Evolutionary conservation across 2,329 filamentous ascomycete genomes (phyloP).

Genomic region (Diaporthe sp.): DNA sequence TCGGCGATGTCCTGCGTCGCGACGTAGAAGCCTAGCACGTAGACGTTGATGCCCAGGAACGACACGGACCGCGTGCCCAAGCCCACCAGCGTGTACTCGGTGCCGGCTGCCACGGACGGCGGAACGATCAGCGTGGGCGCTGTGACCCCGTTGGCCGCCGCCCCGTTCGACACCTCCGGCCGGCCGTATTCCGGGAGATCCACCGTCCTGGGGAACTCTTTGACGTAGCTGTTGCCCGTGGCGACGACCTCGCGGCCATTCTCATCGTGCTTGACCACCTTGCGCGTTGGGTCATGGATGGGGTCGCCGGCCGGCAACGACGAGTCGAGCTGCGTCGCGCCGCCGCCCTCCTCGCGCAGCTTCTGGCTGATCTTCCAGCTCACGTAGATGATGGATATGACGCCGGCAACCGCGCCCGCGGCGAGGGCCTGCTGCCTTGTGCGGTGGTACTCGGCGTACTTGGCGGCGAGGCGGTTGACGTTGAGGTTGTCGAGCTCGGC

Average conservation of each 20-base stretch:
- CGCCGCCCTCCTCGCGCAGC: conserved; percentile 40
- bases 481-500: conserved; percentile 64
- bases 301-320: conserved; percentile 58
- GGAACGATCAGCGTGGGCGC: conserved; percentile 48
- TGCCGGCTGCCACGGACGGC: conserved; percentile 54
- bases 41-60: conserved; percentile 91
- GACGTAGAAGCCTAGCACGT: conserved; percentile 93
- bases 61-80: conserved; percentile 91
- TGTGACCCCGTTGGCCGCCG: conserved; percentile 45
- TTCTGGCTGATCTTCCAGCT: conserved; percentile 64
- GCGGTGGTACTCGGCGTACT: conserved; percentile 63
- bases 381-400: conserved; percentile 65
- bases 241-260: conserved; percentile 81
- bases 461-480: conserved; percentile 60
- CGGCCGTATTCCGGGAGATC: conserved; percentile 64
- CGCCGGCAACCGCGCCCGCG: conserved; percentile 63
- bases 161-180: conserved; percentile 39
- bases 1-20: conserved; percentile 84
- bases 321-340: conserved; percentile 56
- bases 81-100: conserved; percentile 89
- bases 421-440: conserved; percentile 66
- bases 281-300: conserved; percentile 66
- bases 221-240: conserved; percentile 85
- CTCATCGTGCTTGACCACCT: conserved; percentile 74
- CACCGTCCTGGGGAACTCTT: conserved; percentile 82